These are phyloP conservation scores for Haplographium delicatum DNA, from an alignment of 495 filamentous ascomycete species.

Conservation along the genomic window DNA sequence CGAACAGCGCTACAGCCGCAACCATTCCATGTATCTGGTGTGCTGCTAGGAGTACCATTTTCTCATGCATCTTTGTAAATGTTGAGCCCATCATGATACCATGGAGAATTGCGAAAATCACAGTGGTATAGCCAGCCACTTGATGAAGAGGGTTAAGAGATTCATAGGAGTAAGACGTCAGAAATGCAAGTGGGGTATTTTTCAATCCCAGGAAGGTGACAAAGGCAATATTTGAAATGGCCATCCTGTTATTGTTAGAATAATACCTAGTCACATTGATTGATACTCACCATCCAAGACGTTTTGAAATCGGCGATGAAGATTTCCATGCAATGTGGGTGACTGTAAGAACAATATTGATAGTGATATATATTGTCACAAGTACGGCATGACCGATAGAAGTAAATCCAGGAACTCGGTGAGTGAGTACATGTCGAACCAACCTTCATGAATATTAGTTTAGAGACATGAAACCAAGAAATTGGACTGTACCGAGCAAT, in stretches of 20 bases:
- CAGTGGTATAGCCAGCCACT: conserved; percentile 50
- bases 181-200: conserved; percentile 52
- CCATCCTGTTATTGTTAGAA: conserved; percentile 37
- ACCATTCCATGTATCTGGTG: conserved; percentile 42
- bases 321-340: conserved; percentile 36
- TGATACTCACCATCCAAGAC: conserved; percentile 46
- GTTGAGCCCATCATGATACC: conserved; percentile 34
- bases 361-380: conserved; percentile 40
- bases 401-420: conserved; percentile 43
- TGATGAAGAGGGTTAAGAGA: conserved; percentile 55
- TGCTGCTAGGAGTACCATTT: conserved; percentile 30
- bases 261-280: background rate
- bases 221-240: conserved; percentile 46
- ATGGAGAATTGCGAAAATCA: conserved; percentile 41
- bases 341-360: conserved; percentile 46
- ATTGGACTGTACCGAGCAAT: conserved; percentile 4
- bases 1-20: conserved; percentile 41
- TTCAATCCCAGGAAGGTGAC: conserved; percentile 55
- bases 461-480: background rate
- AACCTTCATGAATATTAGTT: conserved; percentile 18
- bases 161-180: conserved; percentile 57
- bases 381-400: conserved; percentile 46
- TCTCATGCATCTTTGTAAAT: conserved; percentile 20
- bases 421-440: conserved; percentile 37
- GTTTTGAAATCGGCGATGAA: conserved; percentile 28